Base-by-base conservation (phyloP, 495 filamentous ascomycete species). In the Pseudevernia furfuracea region DNA sequence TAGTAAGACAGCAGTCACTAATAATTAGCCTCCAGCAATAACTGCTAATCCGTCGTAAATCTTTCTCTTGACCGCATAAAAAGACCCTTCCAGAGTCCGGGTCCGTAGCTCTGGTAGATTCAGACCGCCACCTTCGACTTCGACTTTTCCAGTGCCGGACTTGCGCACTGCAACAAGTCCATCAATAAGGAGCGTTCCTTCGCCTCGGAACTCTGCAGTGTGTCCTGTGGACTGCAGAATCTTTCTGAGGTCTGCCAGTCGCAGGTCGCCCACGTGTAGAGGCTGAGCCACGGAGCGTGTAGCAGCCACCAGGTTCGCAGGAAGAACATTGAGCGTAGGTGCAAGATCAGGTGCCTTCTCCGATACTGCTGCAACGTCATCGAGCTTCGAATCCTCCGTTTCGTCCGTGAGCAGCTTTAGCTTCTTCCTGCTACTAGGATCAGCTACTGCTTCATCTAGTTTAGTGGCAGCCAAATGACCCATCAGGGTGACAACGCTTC, bases 191-290 rank as follows among this genome's bases (percentile, higher is more conserved):
- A 97, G 77, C 3, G 89, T 96, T 57, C 94, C 94, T 74, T 97
- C 95, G 23, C 94, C 94, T 38, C 89, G 82, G 74, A 97, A 97
- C 75, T 96, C 94, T 5, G 92, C 93, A 36, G 80, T 89, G 74
- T 96, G 90, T 3, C 93, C 92, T 28, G 87, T 82, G 23, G 81
- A 80, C 62, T 89, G 85, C 85, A 99, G 87, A 34, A 91, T 82
- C 67, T 88, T 87, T 57, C 95, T 81, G 58, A 99, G 76, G 72
- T 97, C 92, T 0, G 94, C 91, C 19, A 99, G 81, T 23, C 94
- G 82, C 23, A 97, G 78, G 70, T 99, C 94, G 62, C 94, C 94
- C 30, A 97, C 95, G 72, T 97, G 95, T 15, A 99, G 82, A 12
- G 95, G 91, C 43, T 92, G 92, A 11, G 91, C 85, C 61, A 89